Base-by-base conservation (phyloP, 2,329 filamentous ascomycete species). In the Scorias spongiosa region DNA sequence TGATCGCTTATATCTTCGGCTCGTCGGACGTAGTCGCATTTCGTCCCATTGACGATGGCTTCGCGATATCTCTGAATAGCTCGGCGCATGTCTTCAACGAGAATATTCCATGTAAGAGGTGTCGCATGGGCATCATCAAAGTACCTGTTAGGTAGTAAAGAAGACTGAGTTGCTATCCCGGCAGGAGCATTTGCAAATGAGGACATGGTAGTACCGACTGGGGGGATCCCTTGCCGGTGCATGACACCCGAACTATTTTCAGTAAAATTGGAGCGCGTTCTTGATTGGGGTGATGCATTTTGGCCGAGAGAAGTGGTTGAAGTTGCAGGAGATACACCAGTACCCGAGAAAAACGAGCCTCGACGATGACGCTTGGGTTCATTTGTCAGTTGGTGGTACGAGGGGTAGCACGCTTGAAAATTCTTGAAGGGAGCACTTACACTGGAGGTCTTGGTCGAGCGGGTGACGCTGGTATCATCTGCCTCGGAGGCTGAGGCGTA, bases 1-100 rank as follows among this genome's bases (percentile, higher is more conserved):
- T 98, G 89, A 60, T 98, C 91, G 5, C 91, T 96, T 42, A 98
- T 95, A 59, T 98, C 89, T 64, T 98, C 91, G n/a, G 91, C 91
- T 49, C 84, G 77, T 46, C 82, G 81, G 20, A 96, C 91, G 62
- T 93, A 96, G 59, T 96, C 87, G 2, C 87, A 84, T 20, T 88
- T 80, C 57, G 82, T 80, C 49, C 80, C 81, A 54, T 79, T 83
- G 49, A 80, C 81, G 54, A 98, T 84, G n/a, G 85, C 84, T 52
- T 93, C 83, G 39, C 87, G 78, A 63, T 96, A 98, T 44, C 81
- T 76, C 54, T 95, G 87, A 47, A 98, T 81, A 2, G 89, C 84
- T 51, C 78, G 75, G 55, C 85, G 86, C 84, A 96, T 96, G 57
- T 94, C 93, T 46, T 88, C 80, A 5, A 96, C 81, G 43, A 98